A percentile compares a stretch with the other conserved stretches of the same genome.
phyloP scores from a whole-genome alignment of 2,329 filamentous ascomycete genomes.

The Pseudonectria foliicola region DNA sequence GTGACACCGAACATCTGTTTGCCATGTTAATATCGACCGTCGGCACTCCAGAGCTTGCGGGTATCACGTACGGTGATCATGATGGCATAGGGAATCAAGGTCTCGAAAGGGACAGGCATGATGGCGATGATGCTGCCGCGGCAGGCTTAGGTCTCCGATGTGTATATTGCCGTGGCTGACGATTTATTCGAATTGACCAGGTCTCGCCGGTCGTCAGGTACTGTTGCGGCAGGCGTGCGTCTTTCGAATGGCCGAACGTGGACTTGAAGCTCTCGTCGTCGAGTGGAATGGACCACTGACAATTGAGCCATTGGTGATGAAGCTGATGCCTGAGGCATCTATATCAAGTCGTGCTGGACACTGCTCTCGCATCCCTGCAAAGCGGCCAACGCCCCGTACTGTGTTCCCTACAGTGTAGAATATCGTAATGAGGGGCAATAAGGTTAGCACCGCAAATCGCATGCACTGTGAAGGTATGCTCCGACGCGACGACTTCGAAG shows the following conservation, averaged over 20 bases:
- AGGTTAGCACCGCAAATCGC: constrained; percentile 10
- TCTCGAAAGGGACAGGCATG: constrained; percentile 60
- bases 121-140: constrained; percentile 23
- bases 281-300: constrained; percentile 19
- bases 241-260: constrained; percentile 17
- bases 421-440: constrained; percentile 1
- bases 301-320: constrained; percentile 20
- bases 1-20: constrained; percentile 56
- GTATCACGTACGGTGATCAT: constrained; percentile 47
- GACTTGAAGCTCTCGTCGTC: constrained; percentile 20
- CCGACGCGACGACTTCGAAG: constrained; percentile 16
- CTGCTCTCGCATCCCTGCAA: constrained; percentile 13
- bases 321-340: constrained; percentile 19
- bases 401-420: constrained; percentile 5
- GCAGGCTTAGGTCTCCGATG: constrained; percentile 21
- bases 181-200: constrained; percentile 17
- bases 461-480: constrained; percentile 23
- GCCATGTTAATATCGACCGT: constrained; percentile 15
- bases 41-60: constrained; percentile 5
- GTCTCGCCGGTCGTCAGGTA: constrained; percentile 12
- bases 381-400: constrained; percentile 2
- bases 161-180: constrained; percentile 3
- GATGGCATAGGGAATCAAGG: constrained; percentile 58
- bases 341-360: neutral
- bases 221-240: constrained; percentile 12